Evolutionary conservation across 495 filamentous ascomycete species (phyloP), one percentile per base, ranked within the genome.

Genomic region (Penicillium waksmanii): DNA sequence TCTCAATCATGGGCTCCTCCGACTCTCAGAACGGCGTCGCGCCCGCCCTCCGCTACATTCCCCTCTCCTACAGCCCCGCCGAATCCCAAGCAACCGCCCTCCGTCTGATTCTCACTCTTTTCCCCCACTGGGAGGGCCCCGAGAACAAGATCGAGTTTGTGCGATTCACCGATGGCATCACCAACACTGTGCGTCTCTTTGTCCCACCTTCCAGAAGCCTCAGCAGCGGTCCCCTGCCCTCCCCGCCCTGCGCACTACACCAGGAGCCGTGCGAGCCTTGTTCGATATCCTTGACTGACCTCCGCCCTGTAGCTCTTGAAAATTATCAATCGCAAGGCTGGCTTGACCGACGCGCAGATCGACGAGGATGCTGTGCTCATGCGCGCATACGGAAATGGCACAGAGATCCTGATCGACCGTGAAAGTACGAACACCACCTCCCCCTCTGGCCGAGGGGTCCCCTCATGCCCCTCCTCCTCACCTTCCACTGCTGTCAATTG

Each of bases 91-190:
- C 82, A 36, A 92, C 93, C 2, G 92, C 93, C 43, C 77, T 91
- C 51, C 82, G 84, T 40, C 85, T 98, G 36, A 85, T 96, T 65
- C 81, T 93, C 53, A 83, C 91, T 19, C 79, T 97, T 38, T 84
- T 87, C 47, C 96, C 92, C 7, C 84, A 94, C 65, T 98, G 95
- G 95, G 83, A 87, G 58, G 80, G 84, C 17, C 75, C 82, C 1
- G 84, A 82, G 51, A 92, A 90, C 55, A 85, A 87, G n/a, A 83
- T 98, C 60, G 89, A 93, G 70, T 91, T 98, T 65, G 82, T 92
- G 50, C 85, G 87, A 48, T 98, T 98, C 79, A 98, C 91, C 27
- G 95, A 98, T 69, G 95, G 95, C 63, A 98, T 98, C 73, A 98
- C 95, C 47, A 98, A 98, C 74, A 97, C 94, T 59, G 87, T 90